These are phyloP conservation scores for Stagonosporopsis vannaccii DNA, from an alignment of 2,329 filamentous ascomycete genomes.

Conservation along the genomic window DNA sequence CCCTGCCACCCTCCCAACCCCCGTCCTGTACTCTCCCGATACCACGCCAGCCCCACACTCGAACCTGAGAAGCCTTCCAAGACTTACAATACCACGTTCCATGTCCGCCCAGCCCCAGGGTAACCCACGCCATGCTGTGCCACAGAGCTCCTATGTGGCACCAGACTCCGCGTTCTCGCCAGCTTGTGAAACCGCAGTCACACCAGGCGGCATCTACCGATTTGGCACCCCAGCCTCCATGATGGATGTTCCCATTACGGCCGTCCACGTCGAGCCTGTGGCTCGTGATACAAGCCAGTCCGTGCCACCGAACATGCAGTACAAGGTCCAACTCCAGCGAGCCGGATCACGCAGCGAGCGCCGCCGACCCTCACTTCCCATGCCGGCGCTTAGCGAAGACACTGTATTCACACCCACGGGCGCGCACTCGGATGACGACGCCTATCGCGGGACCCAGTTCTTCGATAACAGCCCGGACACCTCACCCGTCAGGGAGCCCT, in stretches of 20 bases:
- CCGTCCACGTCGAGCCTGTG: conserved; percentile 73
- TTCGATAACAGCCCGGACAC: conserved; percentile 44
- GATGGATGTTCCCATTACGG: conserved; percentile 84
- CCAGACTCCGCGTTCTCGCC: conserved; percentile 54
- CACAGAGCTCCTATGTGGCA: conserved; percentile 34
- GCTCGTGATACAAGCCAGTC: conserved; percentile 85
- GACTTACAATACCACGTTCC: conserved; percentile 62
- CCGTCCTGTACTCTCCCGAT: conserved; percentile 48
- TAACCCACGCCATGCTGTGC: conserved; percentile 36
- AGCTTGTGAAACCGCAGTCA: conserved; percentile 57
- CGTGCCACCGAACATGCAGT: conserved; percentile 92
- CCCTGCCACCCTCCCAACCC: conserved; percentile 36
- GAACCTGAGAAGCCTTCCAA: conserved; percentile 64
- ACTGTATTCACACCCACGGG: conserved; percentile 52
- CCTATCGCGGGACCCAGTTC: conserved; percentile 44
- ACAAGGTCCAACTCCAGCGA: conserved; percentile 61
- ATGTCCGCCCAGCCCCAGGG: conserved; percentile 44
- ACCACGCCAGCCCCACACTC: conserved; percentile 55
- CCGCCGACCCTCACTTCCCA: conserved; percentile 72
- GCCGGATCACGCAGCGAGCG: conserved; percentile 54
- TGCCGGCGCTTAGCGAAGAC: conserved; percentile 75
- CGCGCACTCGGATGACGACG: conserved; percentile 45
- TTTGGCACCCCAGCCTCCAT: conserved; percentile 90
- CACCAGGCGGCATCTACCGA: conserved; percentile 71
- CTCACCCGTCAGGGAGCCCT: conserved; percentile 42